phyloP scores from a whole-genome alignment of 352 stramenopile species.

The Nothophytophthora sp. region DNA sequence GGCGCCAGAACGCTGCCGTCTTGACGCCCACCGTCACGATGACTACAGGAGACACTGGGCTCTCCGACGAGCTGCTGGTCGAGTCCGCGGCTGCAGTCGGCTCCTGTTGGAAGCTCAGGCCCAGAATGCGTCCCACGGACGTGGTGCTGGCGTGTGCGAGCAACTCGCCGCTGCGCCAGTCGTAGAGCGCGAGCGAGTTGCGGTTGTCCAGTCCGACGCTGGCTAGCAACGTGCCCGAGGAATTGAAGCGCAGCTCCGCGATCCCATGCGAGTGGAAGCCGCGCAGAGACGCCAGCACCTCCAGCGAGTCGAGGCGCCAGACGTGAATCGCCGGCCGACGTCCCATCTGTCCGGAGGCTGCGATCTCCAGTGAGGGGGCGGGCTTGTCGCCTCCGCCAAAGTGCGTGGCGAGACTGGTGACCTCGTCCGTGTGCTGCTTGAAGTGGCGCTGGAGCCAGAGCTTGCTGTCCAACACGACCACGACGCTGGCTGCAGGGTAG shows the following conservation, averaged over 20 bases:
- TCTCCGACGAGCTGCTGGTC: conserved; percentile 4
- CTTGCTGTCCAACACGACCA: conserved; percentile 81
- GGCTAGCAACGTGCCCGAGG: conserved; percentile 65
- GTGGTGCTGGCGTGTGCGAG: conserved; percentile 54
- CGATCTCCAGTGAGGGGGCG: conserved; percentile 44
- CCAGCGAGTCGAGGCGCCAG: conserved; percentile 65
- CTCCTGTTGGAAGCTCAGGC: conserved; percentile 59
- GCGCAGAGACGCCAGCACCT: conserved; percentile 52
- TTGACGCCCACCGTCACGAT: conserved; percentile 66
- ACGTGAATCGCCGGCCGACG: conserved; percentile 72
- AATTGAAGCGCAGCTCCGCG: conserved; percentile 83
- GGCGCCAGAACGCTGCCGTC: conserved; percentile 62
- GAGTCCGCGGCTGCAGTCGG: conserved; percentile 7
- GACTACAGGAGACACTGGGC: conserved; percentile 11
- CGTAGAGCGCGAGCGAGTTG: conserved; percentile 69
- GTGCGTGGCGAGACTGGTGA: conserved; percentile 61
- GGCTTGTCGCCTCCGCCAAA: conserved; percentile 30
- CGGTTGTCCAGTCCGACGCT: conserved; percentile 73
- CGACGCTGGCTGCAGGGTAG: conserved; percentile 70
- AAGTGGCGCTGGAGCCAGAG: conserved; percentile 86
- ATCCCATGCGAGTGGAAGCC: conserved; percentile 89
- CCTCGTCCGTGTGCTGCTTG: conserved; percentile 81
- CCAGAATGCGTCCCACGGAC: conserved; percentile 49
- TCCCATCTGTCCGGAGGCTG: conserved; percentile 79
- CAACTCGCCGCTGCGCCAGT: conserved; percentile 70